phyloP scores from a whole-genome alignment of 1,284 basidiomycete genomes.

The Irpex sp. region DNA sequence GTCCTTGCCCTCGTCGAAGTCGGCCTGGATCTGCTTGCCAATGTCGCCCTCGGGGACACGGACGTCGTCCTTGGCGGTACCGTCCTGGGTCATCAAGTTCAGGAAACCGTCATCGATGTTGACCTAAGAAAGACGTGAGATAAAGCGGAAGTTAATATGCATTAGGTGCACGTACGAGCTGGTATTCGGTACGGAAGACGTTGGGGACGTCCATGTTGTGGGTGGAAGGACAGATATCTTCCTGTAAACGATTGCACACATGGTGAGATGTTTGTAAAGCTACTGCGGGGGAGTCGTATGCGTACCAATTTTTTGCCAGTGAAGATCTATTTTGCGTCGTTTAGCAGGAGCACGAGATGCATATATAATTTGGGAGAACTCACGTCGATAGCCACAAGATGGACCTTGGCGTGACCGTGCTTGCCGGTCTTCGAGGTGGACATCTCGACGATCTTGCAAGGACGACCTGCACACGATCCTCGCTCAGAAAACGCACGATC shows the following conservation, averaged over 20 bases:
- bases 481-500: not conserved
- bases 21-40: slow-evolving; percentile 70
- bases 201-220: slow-evolving; percentile 99
- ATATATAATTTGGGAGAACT: slow-evolving; percentile 23
- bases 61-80: slow-evolving; percentile 91
- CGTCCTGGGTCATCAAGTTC: slow-evolving; percentile 90
- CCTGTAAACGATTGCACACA: slow-evolving; percentile 44
- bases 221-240: slow-evolving; percentile 98
- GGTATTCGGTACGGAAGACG: slow-evolving; percentile 89
- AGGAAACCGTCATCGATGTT: slow-evolving; percentile 91
- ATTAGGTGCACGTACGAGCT: slow-evolving; percentile 61
- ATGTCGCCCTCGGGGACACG: slow-evolving; percentile 87
- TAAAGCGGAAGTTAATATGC: not conserved
- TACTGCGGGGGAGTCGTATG: slow-evolving; percentile 11
- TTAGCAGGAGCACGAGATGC: slow-evolving; percentile 10
- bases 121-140: slow-evolving; percentile 42
- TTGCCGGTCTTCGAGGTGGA: slow-evolving; percentile 99
- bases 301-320: slow-evolving; percentile 87
- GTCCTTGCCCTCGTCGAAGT: slow-evolving; percentile 89
- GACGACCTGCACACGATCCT: slow-evolving; percentile 56
- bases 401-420: slow-evolving; percentile 99
- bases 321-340: slow-evolving; percentile 71
- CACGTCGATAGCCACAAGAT: slow-evolving; percentile 95
- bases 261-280: slow-evolving; percentile 7
- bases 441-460: slow-evolving; percentile 99